Percentiles rank a stretch among this genome's conserved stretches.
These are phyloP conservation scores for Agrocybe praecox DNA, from an alignment of 768 basidiomycete genomes.

Conservation along the genomic window DNA sequence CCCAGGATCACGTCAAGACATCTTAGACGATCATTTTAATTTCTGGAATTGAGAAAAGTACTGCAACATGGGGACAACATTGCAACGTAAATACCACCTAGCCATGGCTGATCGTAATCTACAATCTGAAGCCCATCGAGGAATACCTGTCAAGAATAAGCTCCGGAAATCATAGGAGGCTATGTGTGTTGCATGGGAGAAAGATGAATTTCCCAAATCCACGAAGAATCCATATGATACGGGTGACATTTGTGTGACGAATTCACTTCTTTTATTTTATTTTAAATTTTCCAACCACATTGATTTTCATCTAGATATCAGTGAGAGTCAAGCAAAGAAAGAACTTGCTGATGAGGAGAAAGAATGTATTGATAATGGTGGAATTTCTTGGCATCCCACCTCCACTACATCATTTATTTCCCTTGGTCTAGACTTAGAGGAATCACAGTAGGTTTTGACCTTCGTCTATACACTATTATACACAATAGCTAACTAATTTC, in stretches of 20 bases:
- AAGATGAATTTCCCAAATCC: background rate
- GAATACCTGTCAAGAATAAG: background rate
- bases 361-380: background rate
- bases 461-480: background rate
- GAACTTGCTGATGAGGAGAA: background rate
- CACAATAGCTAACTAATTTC: background rate
- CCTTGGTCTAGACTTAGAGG: constrained; percentile 4
- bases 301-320: background rate
- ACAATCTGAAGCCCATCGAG: background rate
- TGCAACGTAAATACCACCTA: background rate
- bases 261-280: background rate
- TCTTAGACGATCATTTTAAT: no score
- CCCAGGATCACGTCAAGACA: no score
- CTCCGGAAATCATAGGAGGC: background rate
- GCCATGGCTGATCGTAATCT: background rate
- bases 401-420: background rate
- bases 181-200: constrained; percentile 6
- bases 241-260: background rate
- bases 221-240: constrained; percentile 2
- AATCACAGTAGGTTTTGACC: constrained; percentile 2
- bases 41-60: background rate
- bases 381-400: background rate
- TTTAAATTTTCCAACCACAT: no score
- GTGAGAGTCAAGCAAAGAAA: background rate
- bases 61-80: background rate